These are phyloP conservation scores for Luffa aegyptiaca DNA, from an alignment of 306 rosid genomes.

Conservation along the genomic window DNA sequence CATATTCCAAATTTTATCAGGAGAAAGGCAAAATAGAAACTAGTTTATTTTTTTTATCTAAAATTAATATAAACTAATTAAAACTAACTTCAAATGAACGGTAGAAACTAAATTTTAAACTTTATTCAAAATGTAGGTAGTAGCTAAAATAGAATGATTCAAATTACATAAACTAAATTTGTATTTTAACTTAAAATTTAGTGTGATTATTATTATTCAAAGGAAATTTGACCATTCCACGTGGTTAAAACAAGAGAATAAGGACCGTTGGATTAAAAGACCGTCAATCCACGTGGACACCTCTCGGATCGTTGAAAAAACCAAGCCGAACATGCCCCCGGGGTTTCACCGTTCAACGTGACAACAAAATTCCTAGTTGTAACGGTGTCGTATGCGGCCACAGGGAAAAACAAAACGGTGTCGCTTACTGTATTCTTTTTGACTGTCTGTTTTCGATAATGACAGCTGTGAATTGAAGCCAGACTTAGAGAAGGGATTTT, in stretches of 20 bases:
- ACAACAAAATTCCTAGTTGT: background rate
- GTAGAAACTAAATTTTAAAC: no score
- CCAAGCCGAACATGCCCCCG: background rate
- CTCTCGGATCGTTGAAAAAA: background rate
- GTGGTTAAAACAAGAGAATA: slow-evolving; percentile 20
- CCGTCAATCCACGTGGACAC: slow-evolving; percentile 20
- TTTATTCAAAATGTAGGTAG: no score
- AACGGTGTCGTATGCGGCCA: background rate
- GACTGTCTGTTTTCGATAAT: background rate
- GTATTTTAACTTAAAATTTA: no score
- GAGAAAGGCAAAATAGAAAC: no score
- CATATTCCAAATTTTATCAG: no score
- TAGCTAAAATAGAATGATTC: no score
- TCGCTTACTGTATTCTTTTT: background rate
- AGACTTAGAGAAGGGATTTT: no score
- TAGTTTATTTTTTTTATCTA: no score
- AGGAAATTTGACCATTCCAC: slow-evolving; percentile 34
- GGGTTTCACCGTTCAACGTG: background rate
- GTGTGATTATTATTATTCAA: background rate
- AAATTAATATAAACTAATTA: no score
- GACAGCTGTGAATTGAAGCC: background rate
- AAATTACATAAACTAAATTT: no score
- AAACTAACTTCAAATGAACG: no score
- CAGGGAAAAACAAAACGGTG: background rate
- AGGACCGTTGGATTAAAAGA: slow-evolving; percentile 19